A percentile compares a stretch with the other conserved stretches of the same genome.
Evolutionary conservation across 2,329 filamentous ascomycete genomes (phyloP).

Genomic region (Hypoxylon sp.): DNA sequence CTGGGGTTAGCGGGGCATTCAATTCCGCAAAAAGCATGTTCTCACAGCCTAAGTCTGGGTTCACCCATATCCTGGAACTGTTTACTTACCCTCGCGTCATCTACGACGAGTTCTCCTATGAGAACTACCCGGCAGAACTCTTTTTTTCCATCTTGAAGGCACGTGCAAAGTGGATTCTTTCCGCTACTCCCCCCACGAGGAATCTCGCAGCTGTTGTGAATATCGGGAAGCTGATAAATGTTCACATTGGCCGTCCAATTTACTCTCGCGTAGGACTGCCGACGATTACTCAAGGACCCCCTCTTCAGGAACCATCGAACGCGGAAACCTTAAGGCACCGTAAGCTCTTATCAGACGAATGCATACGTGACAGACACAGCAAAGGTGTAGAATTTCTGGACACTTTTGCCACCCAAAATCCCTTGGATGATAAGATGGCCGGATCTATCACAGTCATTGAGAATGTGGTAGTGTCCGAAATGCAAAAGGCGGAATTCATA

Average conservation of each 20-base stretch:
- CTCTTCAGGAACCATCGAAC: slow-evolving; percentile 49
- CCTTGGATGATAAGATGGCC: slow-evolving; percentile 49
- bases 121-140: slow-evolving; percentile 50
- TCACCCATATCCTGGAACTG: slow-evolving; percentile 54
- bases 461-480: slow-evolving; percentile 50
- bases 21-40: no score
- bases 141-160: slow-evolving; percentile 56
- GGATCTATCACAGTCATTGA: slow-evolving; percentile 42
- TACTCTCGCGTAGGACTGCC: slow-evolving; percentile 55
- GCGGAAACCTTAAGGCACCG: slow-evolving; percentile 56
- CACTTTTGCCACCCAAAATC: slow-evolving; percentile 54
- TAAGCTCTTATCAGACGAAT: slow-evolving; percentile 55
- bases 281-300: slow-evolving; percentile 55
- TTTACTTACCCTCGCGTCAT: slow-evolving; percentile 59
- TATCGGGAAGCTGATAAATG: slow-evolving; percentile 55
- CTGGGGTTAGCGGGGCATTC: no score
- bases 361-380: slow-evolving; percentile 56
- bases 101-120: slow-evolving; percentile 63
- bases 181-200: slow-evolving; percentile 59
- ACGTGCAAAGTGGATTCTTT: slow-evolving; percentile 61
- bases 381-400: slow-evolving; percentile 55
- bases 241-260: slow-evolving; percentile 59
- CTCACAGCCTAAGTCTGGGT: background rate
- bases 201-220: slow-evolving; percentile 57
- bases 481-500: slow-evolving; percentile 46